Evolutionary conservation across 495 filamentous ascomycete species (phyloP), one percentile per base, ranked within the genome.

Genomic region (Saxophila tyrrhenica): DNA sequence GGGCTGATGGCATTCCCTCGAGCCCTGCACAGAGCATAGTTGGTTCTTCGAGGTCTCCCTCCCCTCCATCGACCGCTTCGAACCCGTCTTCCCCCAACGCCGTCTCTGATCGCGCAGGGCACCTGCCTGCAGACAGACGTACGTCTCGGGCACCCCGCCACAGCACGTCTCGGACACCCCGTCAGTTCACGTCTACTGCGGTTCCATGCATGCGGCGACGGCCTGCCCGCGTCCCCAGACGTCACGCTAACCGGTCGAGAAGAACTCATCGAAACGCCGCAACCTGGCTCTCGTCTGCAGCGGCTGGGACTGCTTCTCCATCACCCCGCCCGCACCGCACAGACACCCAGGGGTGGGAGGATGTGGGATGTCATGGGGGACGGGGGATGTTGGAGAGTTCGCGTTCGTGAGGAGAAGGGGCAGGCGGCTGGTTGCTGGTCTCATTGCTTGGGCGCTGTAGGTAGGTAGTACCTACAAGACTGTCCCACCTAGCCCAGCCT

Each of bases 31-130:
- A 8, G 24, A 59, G 3, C 52, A 62, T 43, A 66, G 64, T 38
- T 68, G 66, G 62, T 67, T 69, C 49, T 59, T 64, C 17, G 66
- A 70, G 52, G 54, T 66, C 21, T 64, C 69, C 52, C 59, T 57
- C 23, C 66, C 68, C 5, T 51, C 57, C 17, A 56, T 64, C 0
- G 63, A 67, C 43, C 62, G 66, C 25, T 58, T 64, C 52, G 66
- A 70, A 48, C 67, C 66, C 19, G 49, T 70, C 16, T 65, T 62
- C 47, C 64, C 65, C 45, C 41, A 55, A 62, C 29, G 55, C 55
- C 5, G 52, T 54, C 23, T 39, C 48, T 39, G 67, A 70, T 42
- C 66, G 67, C 23, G 60, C 56, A 9, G 60, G 57, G 20, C 57
- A 68, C 47, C 63, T 70, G 62, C 29, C 47, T 0, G 52, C 57